These are phyloP conservation scores for Amorphotheca resinae DNA, from an alignment of 495 filamentous ascomycete genomes.

Conservation along the genomic window DNA sequence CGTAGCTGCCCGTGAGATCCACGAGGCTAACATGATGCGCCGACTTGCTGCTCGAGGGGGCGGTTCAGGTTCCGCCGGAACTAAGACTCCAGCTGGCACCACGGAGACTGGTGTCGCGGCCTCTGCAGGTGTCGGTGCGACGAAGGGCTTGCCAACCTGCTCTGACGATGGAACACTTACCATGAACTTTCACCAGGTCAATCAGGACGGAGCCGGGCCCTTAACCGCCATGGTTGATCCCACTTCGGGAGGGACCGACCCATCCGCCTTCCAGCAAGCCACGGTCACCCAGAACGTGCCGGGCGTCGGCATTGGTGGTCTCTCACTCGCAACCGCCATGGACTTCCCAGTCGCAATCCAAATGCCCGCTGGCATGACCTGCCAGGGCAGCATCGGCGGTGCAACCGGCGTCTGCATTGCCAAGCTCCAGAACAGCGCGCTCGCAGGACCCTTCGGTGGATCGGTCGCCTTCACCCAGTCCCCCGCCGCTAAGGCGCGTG, in stretches of 20 bases:
- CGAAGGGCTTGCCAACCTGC: slow-evolving; percentile 37
- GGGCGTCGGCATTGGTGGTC: slow-evolving; percentile 35
- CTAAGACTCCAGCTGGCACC: slow-evolving; percentile 25
- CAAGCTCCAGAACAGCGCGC: slow-evolving; percentile 40
- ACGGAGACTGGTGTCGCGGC: slow-evolving; percentile 32
- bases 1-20: slow-evolving; percentile 20
- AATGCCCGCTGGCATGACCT: slow-evolving; percentile 51
- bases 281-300: slow-evolving; percentile 46
- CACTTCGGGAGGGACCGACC: slow-evolving; percentile 42
- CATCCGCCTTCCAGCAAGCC: slow-evolving; percentile 39
- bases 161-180: slow-evolving; percentile 40
- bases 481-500: slow-evolving; percentile 33
- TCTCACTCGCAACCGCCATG: slow-evolving; percentile 35
- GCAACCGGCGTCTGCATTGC: slow-evolving; percentile 45
- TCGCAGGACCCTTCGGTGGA: slow-evolving; percentile 50
- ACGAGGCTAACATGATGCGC: slow-evolving; percentile 13
- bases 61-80: slow-evolving; percentile 19
- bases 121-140: slow-evolving; percentile 29
- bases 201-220: slow-evolving; percentile 40
- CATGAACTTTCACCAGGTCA: slow-evolving; percentile 43
- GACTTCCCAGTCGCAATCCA: slow-evolving; percentile 45
- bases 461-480: slow-evolving; percentile 38
- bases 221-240: slow-evolving; percentile 35
- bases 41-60: slow-evolving; percentile 10
- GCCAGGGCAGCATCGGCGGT: slow-evolving; percentile 38